These are phyloP conservation scores for Metschnikowia baotianmanensis DNA, from an alignment of 805 yeast species.

Conservation along the genomic window DNA sequence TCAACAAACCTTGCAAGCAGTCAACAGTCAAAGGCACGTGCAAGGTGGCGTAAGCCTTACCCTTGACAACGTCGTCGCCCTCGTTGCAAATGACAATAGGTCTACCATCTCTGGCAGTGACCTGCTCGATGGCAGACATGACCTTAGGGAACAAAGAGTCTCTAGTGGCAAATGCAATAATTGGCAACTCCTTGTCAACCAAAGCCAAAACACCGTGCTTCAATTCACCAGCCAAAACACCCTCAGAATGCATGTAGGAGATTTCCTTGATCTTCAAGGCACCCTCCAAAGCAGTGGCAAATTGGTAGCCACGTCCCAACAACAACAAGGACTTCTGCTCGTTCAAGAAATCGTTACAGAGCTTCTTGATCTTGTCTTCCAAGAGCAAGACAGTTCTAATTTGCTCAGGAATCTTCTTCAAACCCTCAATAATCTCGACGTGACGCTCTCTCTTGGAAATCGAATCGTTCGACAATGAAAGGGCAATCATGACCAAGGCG, in stretches of 20 bases:
- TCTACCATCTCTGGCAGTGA: conserved; percentile 94
- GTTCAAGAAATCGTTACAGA: conserved; percentile 72
- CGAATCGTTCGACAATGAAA: conserved; percentile 90
- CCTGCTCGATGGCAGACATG: conserved; percentile 93
- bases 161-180: conserved; percentile 92
- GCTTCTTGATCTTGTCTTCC: conserved; percentile 67
- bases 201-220: conserved; percentile 98
- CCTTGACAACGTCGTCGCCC: conserved; percentile 65
- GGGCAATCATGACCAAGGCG: conserved; percentile 94
- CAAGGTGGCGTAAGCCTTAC: conserved; percentile 62
- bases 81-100: conserved; percentile 90
- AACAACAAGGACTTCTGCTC: conserved; percentile 83
- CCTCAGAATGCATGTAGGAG: conserved; percentile 98
- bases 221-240: conserved; percentile 98
- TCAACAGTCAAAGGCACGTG: conserved; percentile 96
- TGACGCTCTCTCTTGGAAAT: conserved; percentile 76
- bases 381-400: conserved; percentile 72
- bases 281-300: conserved; percentile 96
- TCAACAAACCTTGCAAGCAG: conserved; percentile 94
- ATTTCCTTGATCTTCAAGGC: conserved; percentile 98
- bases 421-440: conserved; percentile 79
- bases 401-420: conserved; percentile 80
- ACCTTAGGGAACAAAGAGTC: conserved; percentile 96
- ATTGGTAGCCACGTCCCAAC: conserved; percentile 96
- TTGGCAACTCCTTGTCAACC: conserved; percentile 91